Conservation (phyloP, 1,284 basidiomycete species). For the Anthracocystis panici-leucophaei region DNA sequence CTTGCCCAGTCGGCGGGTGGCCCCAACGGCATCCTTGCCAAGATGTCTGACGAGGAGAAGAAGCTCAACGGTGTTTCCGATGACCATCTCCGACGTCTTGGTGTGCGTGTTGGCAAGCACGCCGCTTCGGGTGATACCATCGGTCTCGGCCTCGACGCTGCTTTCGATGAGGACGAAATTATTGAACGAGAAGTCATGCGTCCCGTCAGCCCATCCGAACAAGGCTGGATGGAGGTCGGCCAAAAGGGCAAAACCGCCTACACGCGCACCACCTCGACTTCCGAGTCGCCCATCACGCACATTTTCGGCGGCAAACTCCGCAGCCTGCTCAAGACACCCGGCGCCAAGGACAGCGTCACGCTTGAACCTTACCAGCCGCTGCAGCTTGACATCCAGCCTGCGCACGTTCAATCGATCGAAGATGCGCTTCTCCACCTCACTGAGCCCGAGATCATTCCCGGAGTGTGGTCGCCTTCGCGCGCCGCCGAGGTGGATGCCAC, state of each 20-base stretch:
- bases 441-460: slow-evolving; percentile 83
- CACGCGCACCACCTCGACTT: slow-evolving; percentile 82
- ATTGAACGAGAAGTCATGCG: slow-evolving; percentile 71
- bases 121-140: slow-evolving; percentile 16
- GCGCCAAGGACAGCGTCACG: slow-evolving; percentile 84
- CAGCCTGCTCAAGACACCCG: slow-evolving; percentile 84
- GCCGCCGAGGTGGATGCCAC: slow-evolving; percentile 79
- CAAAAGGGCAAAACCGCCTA: slow-evolving; percentile 86
- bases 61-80: slow-evolving; percentile 48
- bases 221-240: slow-evolving; percentile 89
- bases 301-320: slow-evolving; percentile 95
- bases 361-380: slow-evolving; percentile 93
- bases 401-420: slow-evolving; percentile 81
- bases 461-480: slow-evolving; percentile 72
- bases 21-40: slow-evolving; percentile 34
- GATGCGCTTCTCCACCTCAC: slow-evolving; percentile 86
- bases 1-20: slow-evolving; percentile 66
- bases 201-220: slow-evolving; percentile 60
- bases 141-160: slow-evolving; percentile 22
- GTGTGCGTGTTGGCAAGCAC: slow-evolving; percentile 32
- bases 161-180: slow-evolving; percentile 72
- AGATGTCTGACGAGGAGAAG: slow-evolving; percentile 48
- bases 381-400: slow-evolving; percentile 83
- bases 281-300: slow-evolving; percentile 87
- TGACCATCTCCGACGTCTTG: slow-evolving; percentile 37